Base-by-base conservation (phyloP, 257 asterid genomes). In the Solanum pennellii region DNA sequence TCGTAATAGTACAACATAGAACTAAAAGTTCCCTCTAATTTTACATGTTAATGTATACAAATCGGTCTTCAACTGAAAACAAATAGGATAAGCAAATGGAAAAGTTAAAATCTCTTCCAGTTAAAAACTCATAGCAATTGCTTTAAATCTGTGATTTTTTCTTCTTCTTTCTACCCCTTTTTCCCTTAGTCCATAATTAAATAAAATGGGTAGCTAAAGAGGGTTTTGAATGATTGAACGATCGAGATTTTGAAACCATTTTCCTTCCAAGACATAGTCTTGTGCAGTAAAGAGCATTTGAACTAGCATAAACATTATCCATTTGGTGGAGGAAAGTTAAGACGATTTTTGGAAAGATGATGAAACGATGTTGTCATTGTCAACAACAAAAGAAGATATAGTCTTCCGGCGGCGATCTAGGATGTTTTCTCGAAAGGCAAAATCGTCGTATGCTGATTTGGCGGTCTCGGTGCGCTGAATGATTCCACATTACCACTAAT, bases 301-400 rank as follows among this genome's bases (percentile, higher is more conserved):
- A 68, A 11, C 35, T 62, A 37, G 56, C 75, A 33, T 29, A 16
- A 35, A 49, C 71, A 35, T 15, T 85, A 25, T 85, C 90, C 88
- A 85, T 76, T 20, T 33, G 86, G 88, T n/a, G 86, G 83, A 25
- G 77, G 90, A 77, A 84, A 20, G 88, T 88, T 88, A 21, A 88
- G 35, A 33, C 4, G 35, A 33, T 33, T 89, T 90, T 90, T 87
- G 91, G 82, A 90, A 90, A 76, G 89, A 72, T 7, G 94, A 91
- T 1, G 93, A 92, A 42, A 89, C 89, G 52, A 60, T 37, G 31
- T 62, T 21, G 5, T 89, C 88, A 33, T 25, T 23, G 3, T 73
- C 82, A 21, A 94, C 91, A 31, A 94, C 94, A 15, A 93, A 93
- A 4, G 95, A 94, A 4, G 95, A 94, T 92, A 66, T 92, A 92